phyloP scores from a whole-genome alignment of 2,329 filamentous ascomycete genomes.

The Xylaria hypoxylon region DNA sequence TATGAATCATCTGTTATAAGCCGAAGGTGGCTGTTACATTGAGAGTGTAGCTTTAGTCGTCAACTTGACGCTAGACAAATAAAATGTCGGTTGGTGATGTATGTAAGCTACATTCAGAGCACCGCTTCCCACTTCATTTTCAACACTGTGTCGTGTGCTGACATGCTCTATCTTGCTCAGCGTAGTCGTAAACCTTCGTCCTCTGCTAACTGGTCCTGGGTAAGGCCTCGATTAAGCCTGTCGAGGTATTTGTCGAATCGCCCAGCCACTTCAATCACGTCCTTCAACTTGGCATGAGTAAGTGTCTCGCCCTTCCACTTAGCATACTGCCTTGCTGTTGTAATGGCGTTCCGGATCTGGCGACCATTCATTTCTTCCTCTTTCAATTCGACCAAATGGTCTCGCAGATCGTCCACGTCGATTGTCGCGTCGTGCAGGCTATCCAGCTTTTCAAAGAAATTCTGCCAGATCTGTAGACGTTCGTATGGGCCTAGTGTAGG shows the following conservation, averaged over 20 bases:
- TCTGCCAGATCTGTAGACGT: conserved; percentile 32
- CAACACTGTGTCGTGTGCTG: no score
- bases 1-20: no score
- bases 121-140: no score
- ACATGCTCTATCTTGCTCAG: no score
- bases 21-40: no score
- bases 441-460: conserved; percentile 25
- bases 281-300: conserved; percentile 16
- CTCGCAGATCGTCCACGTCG: conserved; percentile 17
- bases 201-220: conserved; percentile 22
- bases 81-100: no score
- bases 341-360: conserved; percentile 33
- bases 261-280: conserved; percentile 22
- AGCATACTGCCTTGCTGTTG: conserved; percentile 29
- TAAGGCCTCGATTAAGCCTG: conserved; percentile 15
- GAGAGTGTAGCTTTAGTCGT: no score
- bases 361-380: conserved; percentile 31
- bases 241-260: conserved; percentile 28
- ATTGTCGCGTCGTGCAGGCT: background rate
- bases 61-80: no score
- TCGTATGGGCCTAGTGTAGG: conserved; percentile 8
- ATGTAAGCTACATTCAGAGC: no score
- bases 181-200: conserved; percentile 11
- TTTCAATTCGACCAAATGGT: conserved; percentile 19
- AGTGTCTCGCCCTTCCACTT: conserved; percentile 20